A percentile compares a stretch with the other conserved stretches of the same genome.
phyloP scores from a whole-genome alignment of 2,329 filamentous ascomycete species.

The Alternaria triticimaculans region DNA sequence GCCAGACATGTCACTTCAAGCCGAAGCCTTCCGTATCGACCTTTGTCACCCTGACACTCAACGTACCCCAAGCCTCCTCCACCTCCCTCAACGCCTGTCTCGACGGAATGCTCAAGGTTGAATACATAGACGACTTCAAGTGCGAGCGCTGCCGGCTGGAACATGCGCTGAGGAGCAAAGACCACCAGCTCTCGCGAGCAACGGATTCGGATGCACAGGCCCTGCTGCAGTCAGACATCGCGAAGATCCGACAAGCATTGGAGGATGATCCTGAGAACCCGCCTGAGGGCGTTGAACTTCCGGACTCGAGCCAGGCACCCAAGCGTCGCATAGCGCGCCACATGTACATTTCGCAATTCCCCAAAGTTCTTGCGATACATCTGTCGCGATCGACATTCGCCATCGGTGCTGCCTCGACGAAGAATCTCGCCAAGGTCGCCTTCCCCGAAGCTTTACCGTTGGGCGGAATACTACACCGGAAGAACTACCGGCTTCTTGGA shows the following conservation, averaged over 20 bases:
- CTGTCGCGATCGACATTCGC: conserved; percentile 94
- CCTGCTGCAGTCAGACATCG: conserved; percentile 64
- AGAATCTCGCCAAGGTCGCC: conserved; percentile 92
- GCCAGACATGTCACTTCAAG: conserved; percentile 86
- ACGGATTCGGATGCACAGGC: conserved; percentile 48
- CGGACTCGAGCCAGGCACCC: conserved; percentile 75
- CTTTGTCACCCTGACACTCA: conserved; percentile 91
- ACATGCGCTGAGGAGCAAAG: conserved; percentile 73
- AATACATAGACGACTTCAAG: conserved; percentile 95
- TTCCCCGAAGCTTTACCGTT: conserved; percentile 88
- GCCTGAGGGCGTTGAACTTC: conserved; percentile 75
- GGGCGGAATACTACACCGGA: conserved; percentile 78
- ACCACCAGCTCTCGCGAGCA: conserved; percentile 62
- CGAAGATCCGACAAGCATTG: conserved; percentile 72
- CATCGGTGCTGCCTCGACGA: conserved; percentile 75
- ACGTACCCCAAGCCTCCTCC: conserved; percentile 80
- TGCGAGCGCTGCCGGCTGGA: conserved; percentile 92
- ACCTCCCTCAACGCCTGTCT: conserved; percentile 88
- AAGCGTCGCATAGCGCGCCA: conserved; percentile 86
- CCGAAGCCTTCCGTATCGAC: conserved; percentile 82
- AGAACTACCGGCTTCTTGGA: conserved; percentile 82
- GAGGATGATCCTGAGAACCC: conserved; percentile 81
- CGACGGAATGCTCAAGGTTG: conserved; percentile 91
- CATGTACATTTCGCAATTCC: conserved; percentile 85
- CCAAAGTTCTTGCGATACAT: conserved; percentile 89